Conservation (phyloP, 441 rosid genomes). For the Iberis amara region DNA sequence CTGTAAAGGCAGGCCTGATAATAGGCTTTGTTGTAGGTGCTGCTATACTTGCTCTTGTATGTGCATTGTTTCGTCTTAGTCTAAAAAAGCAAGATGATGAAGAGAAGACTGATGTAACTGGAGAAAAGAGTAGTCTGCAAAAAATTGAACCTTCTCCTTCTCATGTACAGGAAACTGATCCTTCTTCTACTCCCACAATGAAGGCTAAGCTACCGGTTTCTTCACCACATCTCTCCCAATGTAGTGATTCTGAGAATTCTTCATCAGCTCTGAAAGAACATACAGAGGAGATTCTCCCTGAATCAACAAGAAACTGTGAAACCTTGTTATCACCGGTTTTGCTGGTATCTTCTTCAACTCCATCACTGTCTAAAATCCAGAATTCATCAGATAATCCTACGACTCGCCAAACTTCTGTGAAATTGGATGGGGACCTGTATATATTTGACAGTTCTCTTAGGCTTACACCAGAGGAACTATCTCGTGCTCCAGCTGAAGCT, state of each 20-base stretch:
- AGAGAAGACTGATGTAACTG: slow-evolving; percentile 23
- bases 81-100: slow-evolving; percentile 26
- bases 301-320: slow-evolving; percentile 33
- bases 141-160: slow-evolving; percentile 35
- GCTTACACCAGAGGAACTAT: slow-evolving; percentile 58
- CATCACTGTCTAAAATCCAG: slow-evolving; percentile 37
- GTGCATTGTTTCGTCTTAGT: slow-evolving; percentile 33
- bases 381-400: slow-evolving; percentile 32
- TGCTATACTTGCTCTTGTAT: slow-evolving; percentile 36
- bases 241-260: slow-evolving; percentile 37
- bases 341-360: slow-evolving; percentile 47
- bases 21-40: slow-evolving; percentile 46
- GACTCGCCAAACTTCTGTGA: slow-evolving; percentile 41
- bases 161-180: slow-evolving; percentile 26
- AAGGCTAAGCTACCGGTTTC: slow-evolving; percentile 39
- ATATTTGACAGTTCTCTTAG: slow-evolving; percentile 45
- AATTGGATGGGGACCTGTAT: slow-evolving; percentile 52
- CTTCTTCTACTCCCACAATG: slow-evolving; percentile 36
- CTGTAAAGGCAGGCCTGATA: slow-evolving; percentile 40
- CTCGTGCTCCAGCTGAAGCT: slow-evolving; percentile 65
- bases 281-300: too few species aligned
- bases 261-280: slow-evolving; percentile 24
- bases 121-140: slow-evolving; percentile 30
- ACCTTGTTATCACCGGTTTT: slow-evolving; percentile 48
- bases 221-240: slow-evolving; percentile 39